Conservation (phyloP, 2,329 filamentous ascomycete genomes). For the Akanthomyces muscarius region DNA sequence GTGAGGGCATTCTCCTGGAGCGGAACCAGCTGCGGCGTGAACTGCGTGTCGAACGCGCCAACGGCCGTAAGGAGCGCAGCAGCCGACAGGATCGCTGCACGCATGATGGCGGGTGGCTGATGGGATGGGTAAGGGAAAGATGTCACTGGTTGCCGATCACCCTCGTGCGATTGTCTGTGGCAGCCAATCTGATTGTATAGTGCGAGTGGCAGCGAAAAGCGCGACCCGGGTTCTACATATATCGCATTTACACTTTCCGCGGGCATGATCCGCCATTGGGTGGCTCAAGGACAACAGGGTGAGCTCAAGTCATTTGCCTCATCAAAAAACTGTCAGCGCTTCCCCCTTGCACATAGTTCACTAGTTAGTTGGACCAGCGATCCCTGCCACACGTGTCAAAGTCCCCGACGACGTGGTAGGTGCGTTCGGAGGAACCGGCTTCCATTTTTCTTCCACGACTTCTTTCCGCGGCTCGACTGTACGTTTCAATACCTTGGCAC, state of each 20-base stretch:
- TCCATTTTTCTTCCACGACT: background rate
- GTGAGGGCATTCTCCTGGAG: constrained; percentile 35
- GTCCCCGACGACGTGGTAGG: background rate
- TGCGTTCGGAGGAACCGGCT: background rate
- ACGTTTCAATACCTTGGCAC: background rate
- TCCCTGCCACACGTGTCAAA: background rate
- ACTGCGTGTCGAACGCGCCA: constrained; percentile 10
- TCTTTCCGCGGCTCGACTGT: background rate
- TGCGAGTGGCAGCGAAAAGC: background rate
- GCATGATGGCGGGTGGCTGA: background rate
- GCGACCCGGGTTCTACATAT: background rate
- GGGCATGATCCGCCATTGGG: background rate
- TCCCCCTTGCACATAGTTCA: no score
- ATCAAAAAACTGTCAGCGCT: no score
- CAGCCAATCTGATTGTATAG: background rate
- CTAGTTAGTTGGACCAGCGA: background rate
- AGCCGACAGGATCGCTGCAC: constrained; percentile 4
- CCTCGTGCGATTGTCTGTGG: background rate
- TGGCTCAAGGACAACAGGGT: no score
- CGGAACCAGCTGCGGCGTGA: constrained; percentile 32
- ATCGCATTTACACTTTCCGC: background rate
- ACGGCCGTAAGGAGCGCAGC: constrained; percentile 12
- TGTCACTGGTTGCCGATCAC: background rate
- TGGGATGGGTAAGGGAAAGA: background rate
- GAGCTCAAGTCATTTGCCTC: no score